Percentiles rank a stretch among this genome's conserved stretches.
phyloP scores from a whole-genome alignment of 768 basidiomycete species.

The Boletus eberwhitei region DNA sequence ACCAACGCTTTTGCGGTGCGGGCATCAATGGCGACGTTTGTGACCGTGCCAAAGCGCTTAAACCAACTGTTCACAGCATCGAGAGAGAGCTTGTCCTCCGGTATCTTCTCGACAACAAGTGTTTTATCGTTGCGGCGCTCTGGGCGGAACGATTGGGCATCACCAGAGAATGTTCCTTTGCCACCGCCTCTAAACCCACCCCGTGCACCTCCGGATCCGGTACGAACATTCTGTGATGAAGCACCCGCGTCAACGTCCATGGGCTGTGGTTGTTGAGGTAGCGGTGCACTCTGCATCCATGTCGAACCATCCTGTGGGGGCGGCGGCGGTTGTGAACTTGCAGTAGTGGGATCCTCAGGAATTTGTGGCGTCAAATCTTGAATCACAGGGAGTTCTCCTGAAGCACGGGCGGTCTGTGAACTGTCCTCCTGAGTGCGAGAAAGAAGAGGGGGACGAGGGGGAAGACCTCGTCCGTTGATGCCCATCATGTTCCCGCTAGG shows the following conservation, averaged over 20 bases:
- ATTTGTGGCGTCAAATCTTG: constrained; percentile 72
- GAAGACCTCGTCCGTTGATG: constrained; percentile 32
- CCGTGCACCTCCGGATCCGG: constrained; percentile 37
- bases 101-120: constrained; percentile 93
- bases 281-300: constrained; percentile 20
- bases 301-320: constrained; percentile 20
- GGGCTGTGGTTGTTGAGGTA: constrained; percentile 9
- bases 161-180: constrained; percentile 59
- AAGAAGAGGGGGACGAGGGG: constrained; percentile 55
- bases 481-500: constrained; percentile 37
- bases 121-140: constrained; percentile 72
- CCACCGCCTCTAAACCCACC: constrained; percentile 48
- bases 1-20: constrained; percentile 76
- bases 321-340: constrained; percentile 16
- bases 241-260: constrained; percentile 36
- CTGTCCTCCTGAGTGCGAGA: constrained; percentile 55
- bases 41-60: constrained; percentile 87
- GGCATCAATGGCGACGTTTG: constrained; percentile 86
- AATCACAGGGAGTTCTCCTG: constrained; percentile 79
- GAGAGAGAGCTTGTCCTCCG: constrained; percentile 74
- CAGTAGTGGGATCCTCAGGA: constrained; percentile 32
- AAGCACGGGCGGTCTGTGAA: constrained; percentile 38
- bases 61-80: constrained; percentile 85
- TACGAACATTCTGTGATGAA: constrained; percentile 17
- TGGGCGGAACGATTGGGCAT: constrained; percentile 63